Base-by-base conservation (phyloP, 805 yeast species). In the Yarrowia deformans region DNA sequence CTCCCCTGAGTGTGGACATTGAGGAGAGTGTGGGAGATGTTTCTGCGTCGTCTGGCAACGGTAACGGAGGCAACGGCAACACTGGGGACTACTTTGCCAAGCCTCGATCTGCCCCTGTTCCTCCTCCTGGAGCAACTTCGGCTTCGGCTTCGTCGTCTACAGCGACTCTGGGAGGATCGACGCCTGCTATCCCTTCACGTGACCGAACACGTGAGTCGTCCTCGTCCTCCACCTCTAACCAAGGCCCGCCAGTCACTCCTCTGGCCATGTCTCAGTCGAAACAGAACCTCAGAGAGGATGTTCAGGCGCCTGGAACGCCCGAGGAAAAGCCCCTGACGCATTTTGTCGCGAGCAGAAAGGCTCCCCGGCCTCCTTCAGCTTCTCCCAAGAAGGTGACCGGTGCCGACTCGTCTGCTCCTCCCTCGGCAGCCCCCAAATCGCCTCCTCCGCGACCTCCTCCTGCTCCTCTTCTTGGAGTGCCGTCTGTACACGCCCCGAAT, bases 391-490 rank as follows among this genome's bases (percentile, higher is more conserved):
- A 63, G 56, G 19, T n/a, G 16, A 23, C 34, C 34, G 37, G 8
- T 8, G 37, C 37, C 8, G 8, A 5, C 16, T 9, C 48, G 1
- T 29, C 29, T 0, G 34, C 39, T 6, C 54, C 69, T 5, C 69
- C 60, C n/a, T 43, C 50, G 7, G 52, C 50, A 1, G 69, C 63
- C 7, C 69, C 69, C 34, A 75, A 74, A 5, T 74, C 79, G 0
- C 79, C 81, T 5, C 80, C 81, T 2, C 80, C 81, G 1, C 71
- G 81, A 29, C 81, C 81, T 1, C 78, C 80, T 3, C 81, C 81
- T 68, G 82, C 79, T 74, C 85, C 82, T 73, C 83, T 82, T 71
- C 79, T 79, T 16, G 80, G 79, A 0, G 79, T 77, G 13, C 74
- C 76, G 4, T 72, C 77, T 1, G 78, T 76, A 13, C 73, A 72